A percentile compares a stretch with the other conserved stretches of the same genome.
phyloP scores from a whole-genome alignment of 345 rosid genomes.

The Bruguiera gymnorhiza region DNA sequence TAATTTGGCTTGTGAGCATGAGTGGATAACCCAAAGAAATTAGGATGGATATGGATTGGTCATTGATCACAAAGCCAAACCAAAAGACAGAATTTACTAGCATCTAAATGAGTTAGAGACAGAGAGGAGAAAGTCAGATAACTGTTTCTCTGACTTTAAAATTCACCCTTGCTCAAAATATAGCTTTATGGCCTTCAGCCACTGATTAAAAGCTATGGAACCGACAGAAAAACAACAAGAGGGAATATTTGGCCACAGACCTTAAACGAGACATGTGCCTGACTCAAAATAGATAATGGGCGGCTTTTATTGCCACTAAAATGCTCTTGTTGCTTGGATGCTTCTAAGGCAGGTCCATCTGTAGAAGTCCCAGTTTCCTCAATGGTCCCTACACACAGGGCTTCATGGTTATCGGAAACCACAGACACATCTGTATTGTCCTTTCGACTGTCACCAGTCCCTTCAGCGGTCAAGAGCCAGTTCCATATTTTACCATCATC shows the following conservation, averaged over 20 bases:
- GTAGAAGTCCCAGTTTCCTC: conserved; percentile 25
- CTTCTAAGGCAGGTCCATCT: conserved; percentile 34
- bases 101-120: not conserved
- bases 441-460: conserved; percentile 47
- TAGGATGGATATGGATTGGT: conserved; percentile 11
- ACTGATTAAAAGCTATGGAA: not conserved
- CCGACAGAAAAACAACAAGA: not conserved
- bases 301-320: conserved; percentile 36
- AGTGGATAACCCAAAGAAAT: conserved; percentile 17
- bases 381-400: conserved; percentile 24
- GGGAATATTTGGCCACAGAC: conserved; percentile 36
- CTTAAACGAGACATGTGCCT: conserved; percentile 56
- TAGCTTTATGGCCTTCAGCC: not conserved
- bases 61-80: conserved; percentile 12
- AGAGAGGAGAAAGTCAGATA: conserved; percentile 5
- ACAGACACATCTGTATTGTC: conserved; percentile 28
- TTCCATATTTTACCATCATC: conserved; percentile 95
- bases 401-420: conserved; percentile 29
- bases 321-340: conserved; percentile 30
- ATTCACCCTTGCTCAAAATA: not conserved
- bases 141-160: not conserved
- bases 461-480: conserved; percentile 89
- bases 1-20: conserved; percentile 15
- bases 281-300: conserved; percentile 30
- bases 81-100: conserved; percentile 14